phyloP scores from a whole-genome alignment of 2,329 filamentous ascomycete genomes.

The Colletotrichum kahawae region DNA sequence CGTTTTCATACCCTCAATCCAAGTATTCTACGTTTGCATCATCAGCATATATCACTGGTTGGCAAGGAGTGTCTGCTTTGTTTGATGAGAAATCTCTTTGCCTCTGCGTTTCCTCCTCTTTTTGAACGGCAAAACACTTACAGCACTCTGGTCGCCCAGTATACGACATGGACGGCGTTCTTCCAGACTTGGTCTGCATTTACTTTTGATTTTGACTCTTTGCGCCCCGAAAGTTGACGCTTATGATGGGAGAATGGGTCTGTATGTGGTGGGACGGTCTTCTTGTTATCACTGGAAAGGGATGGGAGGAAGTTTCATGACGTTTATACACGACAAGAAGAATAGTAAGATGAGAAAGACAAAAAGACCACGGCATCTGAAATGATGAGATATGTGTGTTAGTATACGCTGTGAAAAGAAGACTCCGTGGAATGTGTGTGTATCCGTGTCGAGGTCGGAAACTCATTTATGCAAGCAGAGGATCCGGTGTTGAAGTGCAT shows the following conservation, averaged over 20 bases:
- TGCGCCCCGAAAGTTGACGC: neutral
- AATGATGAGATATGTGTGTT: neutral
- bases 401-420: neutral
- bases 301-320: neutral
- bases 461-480: neutral
- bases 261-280: neutral
- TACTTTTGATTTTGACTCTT: neutral
- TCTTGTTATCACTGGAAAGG: neutral
- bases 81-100: neutral
- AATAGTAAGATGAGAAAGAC: neutral
- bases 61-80: neutral
- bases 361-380: neutral
- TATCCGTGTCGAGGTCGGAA: neutral
- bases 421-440: neutral
- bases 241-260: neutral
- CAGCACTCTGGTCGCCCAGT: neutral
- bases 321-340: neutral
- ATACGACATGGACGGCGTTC: neutral
- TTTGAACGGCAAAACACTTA: neutral
- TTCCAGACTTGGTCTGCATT: neutral
- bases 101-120: neutral
- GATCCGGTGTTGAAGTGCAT: neutral
- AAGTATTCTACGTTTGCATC: conserved; percentile 21
- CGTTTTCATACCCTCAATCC: conserved; percentile 21
- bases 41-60: conserved; percentile 8